Evolutionary conservation across 495 filamentous ascomycete genomes (phyloP).

Genomic region (Cryomyces antarcticus): DNA sequence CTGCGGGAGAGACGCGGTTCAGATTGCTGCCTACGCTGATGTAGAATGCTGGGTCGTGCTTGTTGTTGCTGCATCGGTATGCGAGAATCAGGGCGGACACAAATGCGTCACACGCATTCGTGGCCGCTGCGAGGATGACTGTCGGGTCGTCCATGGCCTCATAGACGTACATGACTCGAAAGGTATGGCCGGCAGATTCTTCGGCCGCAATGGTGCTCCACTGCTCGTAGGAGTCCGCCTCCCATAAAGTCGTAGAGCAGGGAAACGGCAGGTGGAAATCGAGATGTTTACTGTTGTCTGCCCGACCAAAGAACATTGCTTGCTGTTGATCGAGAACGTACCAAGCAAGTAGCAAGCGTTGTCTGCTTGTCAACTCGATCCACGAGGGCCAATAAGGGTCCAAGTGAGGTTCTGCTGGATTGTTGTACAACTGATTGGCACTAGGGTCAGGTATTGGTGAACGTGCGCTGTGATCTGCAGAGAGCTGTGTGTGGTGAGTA

Average conservation of each 20-base stretch:
- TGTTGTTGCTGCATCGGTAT: constrained; percentile 2
- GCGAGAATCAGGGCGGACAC: constrained; percentile 16
- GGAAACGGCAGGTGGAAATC: constrained; percentile 10
- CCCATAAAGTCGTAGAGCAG: constrained; percentile 8
- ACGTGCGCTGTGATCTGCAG: no score
- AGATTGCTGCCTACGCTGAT: background rate
- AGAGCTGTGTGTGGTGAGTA: no score
- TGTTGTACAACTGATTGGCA: no score
- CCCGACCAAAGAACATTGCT: no score
- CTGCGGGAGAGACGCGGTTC: background rate
- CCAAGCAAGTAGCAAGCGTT: no score
- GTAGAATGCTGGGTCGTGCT: background rate
- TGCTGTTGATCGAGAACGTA: no score
- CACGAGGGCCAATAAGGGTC: no score
- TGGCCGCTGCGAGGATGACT: background rate
- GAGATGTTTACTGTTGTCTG: no score
- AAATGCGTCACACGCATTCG: constrained; percentile 9
- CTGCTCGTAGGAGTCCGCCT: constrained; percentile 5
- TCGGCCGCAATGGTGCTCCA: constrained; percentile 1
- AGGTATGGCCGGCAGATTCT: background rate
- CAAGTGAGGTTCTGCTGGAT: no score
- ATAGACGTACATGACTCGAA: background rate
- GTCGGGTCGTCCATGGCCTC: no score
- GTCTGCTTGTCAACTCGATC: no score
- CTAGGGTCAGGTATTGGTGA: no score